These are phyloP conservation scores for Lasiosphaeria miniovina DNA, from an alignment of 495 filamentous ascomycete species.

Conservation along the genomic window DNA sequence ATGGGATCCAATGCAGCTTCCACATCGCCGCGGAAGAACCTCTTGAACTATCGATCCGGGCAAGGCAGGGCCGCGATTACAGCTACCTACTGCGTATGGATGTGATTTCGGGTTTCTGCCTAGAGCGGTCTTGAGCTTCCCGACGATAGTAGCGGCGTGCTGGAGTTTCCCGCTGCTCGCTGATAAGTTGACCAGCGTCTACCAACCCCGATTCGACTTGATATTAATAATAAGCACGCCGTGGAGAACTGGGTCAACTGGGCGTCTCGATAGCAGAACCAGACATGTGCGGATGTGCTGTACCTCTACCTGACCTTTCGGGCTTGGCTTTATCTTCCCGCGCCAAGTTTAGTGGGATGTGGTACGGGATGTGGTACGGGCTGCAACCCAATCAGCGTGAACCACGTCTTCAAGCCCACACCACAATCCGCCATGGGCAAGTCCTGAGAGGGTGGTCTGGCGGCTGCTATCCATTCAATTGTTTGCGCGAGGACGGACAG, in stretches of 20 bases:
- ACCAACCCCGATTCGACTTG: not conserved
- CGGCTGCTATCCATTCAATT: constrained; percentile 24
- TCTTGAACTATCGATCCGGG: not conserved
- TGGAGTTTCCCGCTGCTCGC: no score
- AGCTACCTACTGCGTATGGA: no score
- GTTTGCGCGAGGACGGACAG: constrained; percentile 13
- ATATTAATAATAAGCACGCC: no score
- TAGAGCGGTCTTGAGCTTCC: no score
- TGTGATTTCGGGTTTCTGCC: no score
- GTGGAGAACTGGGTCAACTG: not conserved
- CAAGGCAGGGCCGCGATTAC: no score
- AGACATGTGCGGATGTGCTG: constrained; percentile 19
- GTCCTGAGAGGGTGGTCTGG: constrained; percentile 23
- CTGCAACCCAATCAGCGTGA: constrained; percentile 33
- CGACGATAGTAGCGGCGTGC: no score
- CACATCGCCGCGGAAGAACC: not conserved
- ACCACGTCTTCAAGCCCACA: constrained; percentile 42
- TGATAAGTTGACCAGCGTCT: no score
- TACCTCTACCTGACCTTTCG: constrained; percentile 25
- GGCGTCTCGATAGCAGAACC: constrained; percentile 28
- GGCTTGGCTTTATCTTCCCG: constrained; percentile 39
- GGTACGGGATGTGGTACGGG: constrained; percentile 27
- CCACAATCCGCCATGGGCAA: constrained; percentile 20
- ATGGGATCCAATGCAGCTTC: not conserved
- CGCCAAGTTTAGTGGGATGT: constrained; percentile 32